Evolutionary conservation across 2,329 filamentous ascomycete species (phyloP), one percentile per base, ranked within the genome.

Genomic region (Chrysoporthe austroafricana): DNA sequence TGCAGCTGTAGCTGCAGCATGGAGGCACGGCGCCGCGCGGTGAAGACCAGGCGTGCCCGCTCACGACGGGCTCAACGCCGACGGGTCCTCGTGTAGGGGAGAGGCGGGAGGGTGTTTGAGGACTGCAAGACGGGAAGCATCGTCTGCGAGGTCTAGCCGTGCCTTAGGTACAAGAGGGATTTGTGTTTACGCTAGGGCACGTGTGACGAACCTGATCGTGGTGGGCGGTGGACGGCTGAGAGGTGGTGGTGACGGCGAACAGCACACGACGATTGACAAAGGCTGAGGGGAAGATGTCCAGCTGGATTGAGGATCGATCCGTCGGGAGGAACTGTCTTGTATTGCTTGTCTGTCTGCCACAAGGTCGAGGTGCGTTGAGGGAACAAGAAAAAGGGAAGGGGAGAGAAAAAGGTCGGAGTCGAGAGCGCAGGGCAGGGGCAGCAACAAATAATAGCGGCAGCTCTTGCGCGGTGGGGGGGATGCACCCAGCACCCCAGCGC

Each of bases 401-500:
- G 39, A 60, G 34, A 50, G n/a, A 32, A 50, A 54, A 62, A 57
- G 56, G 32, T 21, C 68, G 32, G 44, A 36, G 32, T 44, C 39
- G 52, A 61, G 44, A 54, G 44, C 21, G 63, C 62, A 36, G 68
- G 69, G 66, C 60, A 63, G 39, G 57, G 63, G 66, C 52, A 63
- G 34, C 60, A 70, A 70, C 69, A 70, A 70, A 70, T 70, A 70
- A 70, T 69, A 70, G 63, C 60, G 62, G 61, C 48, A 54, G 61
- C 61, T 18, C 9, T n/a, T 63, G 48, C 11, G 21, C 48, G 42
- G 63, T 54, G 56, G 60, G 61, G 56, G 14, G n/a, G 50, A 26
- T 26, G n/a, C 16, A 36, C 34, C 60, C 46, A 52, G 43, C 63
- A 21, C 32, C 52, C n/a, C 26, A 26, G 26, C 26, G 26, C 26